A percentile compares a stretch with the other conserved stretches of the same genome.
Conservation (phyloP, 495 filamentous ascomycete species). For the Corynascus novoguineensis region DNA sequence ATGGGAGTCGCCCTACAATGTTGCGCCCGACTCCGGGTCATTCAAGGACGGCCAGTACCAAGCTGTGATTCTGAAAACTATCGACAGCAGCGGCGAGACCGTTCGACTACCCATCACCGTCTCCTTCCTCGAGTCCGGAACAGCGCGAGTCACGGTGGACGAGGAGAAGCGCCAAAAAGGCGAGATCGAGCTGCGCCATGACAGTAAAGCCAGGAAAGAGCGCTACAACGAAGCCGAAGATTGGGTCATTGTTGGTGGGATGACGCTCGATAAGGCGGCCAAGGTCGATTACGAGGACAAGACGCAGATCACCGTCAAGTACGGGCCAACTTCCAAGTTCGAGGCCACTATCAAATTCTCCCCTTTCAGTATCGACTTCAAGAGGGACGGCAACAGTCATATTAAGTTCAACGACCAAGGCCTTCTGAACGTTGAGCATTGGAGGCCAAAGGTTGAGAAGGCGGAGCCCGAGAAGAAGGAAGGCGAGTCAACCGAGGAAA, state of each 20-base stretch:
- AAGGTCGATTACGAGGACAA: slow-evolving; percentile 53
- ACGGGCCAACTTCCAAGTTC: slow-evolving; percentile 69
- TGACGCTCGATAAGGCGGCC: slow-evolving; percentile 62
- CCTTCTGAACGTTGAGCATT: slow-evolving; percentile 88
- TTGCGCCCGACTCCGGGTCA: slow-evolving; percentile 62
- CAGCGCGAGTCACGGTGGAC: slow-evolving; percentile 79
- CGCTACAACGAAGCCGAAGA: slow-evolving; percentile 86
- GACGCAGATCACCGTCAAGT: slow-evolving; percentile 67
- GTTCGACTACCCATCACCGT: slow-evolving; percentile 77
- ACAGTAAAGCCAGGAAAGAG: slow-evolving; percentile 80
- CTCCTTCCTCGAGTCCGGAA: slow-evolving; percentile 82
- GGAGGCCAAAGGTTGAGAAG: slow-evolving; percentile 81
- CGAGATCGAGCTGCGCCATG: slow-evolving; percentile 79
- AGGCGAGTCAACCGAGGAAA: slow-evolving; percentile 36
- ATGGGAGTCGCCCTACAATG: slow-evolving; percentile 78
- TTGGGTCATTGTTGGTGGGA: slow-evolving; percentile 79
- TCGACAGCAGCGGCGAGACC: slow-evolving; percentile 53
- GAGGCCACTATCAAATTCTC: slow-evolving; percentile 75
- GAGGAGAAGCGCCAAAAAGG: slow-evolving; percentile 85
- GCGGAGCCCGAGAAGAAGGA: slow-evolving; percentile 48
- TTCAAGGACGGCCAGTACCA: slow-evolving; percentile 76
- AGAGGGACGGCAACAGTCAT: slow-evolving; percentile 73
- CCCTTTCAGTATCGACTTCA: slow-evolving; percentile 81
- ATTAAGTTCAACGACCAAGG: slow-evolving; percentile 84
- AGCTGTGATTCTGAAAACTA: slow-evolving; percentile 71